These are phyloP conservation scores for Cyberlindnera misumaiensis DNA, from an alignment of 805 yeast genomes.

Conservation along the genomic window DNA sequence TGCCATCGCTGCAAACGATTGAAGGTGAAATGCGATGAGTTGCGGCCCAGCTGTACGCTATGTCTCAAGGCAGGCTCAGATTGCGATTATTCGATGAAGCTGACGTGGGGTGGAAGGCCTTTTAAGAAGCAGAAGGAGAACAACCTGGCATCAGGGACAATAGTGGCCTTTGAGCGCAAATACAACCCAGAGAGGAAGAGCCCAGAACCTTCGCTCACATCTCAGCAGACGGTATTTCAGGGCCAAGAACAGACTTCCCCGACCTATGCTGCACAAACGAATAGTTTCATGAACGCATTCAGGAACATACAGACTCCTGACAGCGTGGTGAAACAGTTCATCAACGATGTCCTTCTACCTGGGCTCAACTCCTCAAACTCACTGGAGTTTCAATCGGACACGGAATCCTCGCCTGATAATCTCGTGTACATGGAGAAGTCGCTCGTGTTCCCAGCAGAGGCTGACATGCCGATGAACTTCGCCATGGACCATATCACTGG, in stretches of 20 bases:
- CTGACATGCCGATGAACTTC: background rate
- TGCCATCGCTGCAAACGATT: slow-evolving; percentile 56
- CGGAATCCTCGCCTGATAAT: slow-evolving; percentile 6
- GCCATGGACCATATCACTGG: slow-evolving; percentile 6
- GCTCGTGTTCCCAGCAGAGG: slow-evolving; percentile 2
- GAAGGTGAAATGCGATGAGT: slow-evolving; percentile 66
- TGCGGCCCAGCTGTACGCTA: slow-evolving; percentile 52
- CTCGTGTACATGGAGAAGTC: slow-evolving; percentile 8
- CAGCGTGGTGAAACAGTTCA: slow-evolving; percentile 12
- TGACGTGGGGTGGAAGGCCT: slow-evolving; percentile 76
- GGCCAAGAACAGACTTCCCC: background rate
- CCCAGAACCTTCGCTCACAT: background rate
- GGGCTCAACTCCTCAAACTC: slow-evolving; percentile 4
- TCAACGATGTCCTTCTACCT: slow-evolving; percentile 12
- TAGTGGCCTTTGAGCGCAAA: slow-evolving; percentile 13
- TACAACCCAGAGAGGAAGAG: slow-evolving; percentile 4
- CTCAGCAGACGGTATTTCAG: background rate
- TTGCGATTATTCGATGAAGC: slow-evolving; percentile 59
- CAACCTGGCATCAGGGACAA: slow-evolving; percentile 19
- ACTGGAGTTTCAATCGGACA: background rate
- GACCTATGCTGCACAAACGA: background rate
- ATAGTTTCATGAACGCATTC: slow-evolving; percentile 7
- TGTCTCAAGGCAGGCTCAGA: slow-evolving; percentile 39
- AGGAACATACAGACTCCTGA: slow-evolving; percentile 13
- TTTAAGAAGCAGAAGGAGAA: slow-evolving; percentile 35